phyloP scores from a whole-genome alignment of 495 filamentous ascomycete genomes.

The Hamigera avellanea region DNA sequence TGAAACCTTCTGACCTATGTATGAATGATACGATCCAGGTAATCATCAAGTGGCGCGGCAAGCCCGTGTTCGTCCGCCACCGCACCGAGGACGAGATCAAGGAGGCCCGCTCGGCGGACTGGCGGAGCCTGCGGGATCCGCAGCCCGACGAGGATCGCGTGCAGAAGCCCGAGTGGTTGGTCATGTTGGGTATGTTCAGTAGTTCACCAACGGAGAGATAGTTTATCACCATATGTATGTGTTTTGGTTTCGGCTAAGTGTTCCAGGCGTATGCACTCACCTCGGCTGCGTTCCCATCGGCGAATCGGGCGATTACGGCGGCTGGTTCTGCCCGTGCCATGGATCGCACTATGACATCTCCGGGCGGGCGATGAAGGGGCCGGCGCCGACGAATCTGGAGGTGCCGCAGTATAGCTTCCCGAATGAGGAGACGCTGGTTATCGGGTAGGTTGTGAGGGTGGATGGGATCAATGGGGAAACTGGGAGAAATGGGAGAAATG shows the following conservation, averaged over 20 bases:
- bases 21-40: slow-evolving; percentile 52
- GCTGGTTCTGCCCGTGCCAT: slow-evolving; percentile 99
- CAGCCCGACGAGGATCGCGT: slow-evolving; percentile 85
- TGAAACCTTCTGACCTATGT: slow-evolving; percentile 5
- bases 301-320: slow-evolving; percentile 94
- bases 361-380: slow-evolving; percentile 89
- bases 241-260: neutral
- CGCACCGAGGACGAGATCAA: slow-evolving; percentile 79
- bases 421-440: slow-evolving; percentile 64
- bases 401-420: slow-evolving; percentile 82
- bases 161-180: slow-evolving; percentile 95
- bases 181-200: slow-evolving; percentile 94
- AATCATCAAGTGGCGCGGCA: slow-evolving; percentile 99
- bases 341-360: slow-evolving; percentile 99
- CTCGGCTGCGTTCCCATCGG: slow-evolving; percentile 98
- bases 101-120: slow-evolving; percentile 67
- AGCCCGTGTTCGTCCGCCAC: slow-evolving; percentile 99
- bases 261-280: slow-evolving; percentile 89
- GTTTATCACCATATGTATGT: neutral
- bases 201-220: no score
- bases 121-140: slow-evolving; percentile 77
- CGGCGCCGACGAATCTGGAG: slow-evolving; percentile 94
- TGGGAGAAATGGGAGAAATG: no score
- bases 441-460: slow-evolving; percentile 71
- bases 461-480: no score